Percentiles rank a stretch among this genome's conserved stretches.
Evolutionary conservation across 169 alveolate genomes (phyloP).

Genomic region (Eimeria necatrix): DNA sequence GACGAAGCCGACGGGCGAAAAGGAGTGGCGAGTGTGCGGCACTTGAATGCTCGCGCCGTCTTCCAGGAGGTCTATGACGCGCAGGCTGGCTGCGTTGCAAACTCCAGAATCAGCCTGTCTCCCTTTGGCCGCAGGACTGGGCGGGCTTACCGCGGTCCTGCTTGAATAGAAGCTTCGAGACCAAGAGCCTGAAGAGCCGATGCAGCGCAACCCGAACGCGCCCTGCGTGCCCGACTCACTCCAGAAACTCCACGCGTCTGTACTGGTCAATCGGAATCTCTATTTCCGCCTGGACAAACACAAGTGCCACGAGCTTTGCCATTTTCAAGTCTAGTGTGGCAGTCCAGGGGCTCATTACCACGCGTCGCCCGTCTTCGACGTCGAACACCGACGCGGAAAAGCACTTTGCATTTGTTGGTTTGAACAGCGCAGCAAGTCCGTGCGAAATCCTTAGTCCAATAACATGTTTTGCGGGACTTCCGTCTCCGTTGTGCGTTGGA

Average conservation of each 20-base stretch:
- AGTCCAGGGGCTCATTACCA: not conserved
- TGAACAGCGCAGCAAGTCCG: constrained; percentile 78
- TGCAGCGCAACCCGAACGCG: not conserved
- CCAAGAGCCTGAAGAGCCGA: constrained; percentile 59
- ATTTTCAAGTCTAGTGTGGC: not conserved
- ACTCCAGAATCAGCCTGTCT: not conserved
- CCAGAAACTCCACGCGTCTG: constrained; percentile 79
- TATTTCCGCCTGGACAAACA: constrained; percentile 68
- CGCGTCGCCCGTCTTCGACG: constrained; percentile 78
- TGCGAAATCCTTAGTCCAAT: constrained; percentile 71
- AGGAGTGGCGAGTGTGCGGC: constrained; percentile 72
- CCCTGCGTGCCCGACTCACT: constrained; percentile 11
- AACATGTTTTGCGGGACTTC: not conserved
- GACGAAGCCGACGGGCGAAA: constrained; percentile 79
- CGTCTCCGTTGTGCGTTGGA: not conserved
- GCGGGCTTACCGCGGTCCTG: constrained; percentile 73
- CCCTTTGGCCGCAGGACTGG: not conserved
- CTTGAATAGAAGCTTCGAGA: constrained; percentile 77
- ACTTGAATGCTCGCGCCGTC: constrained; percentile 69
- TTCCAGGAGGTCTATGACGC: constrained; percentile 74
- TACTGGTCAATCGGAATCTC: constrained; percentile 66
- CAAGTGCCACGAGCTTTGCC: not conserved
- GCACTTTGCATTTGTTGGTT: constrained; percentile 69
- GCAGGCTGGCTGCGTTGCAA: constrained; percentile 51
- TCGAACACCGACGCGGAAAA: constrained; percentile 79